Base-by-base conservation (phyloP, 352 stramenopile genomes). In the Phytophthora pistaciae region DNA sequence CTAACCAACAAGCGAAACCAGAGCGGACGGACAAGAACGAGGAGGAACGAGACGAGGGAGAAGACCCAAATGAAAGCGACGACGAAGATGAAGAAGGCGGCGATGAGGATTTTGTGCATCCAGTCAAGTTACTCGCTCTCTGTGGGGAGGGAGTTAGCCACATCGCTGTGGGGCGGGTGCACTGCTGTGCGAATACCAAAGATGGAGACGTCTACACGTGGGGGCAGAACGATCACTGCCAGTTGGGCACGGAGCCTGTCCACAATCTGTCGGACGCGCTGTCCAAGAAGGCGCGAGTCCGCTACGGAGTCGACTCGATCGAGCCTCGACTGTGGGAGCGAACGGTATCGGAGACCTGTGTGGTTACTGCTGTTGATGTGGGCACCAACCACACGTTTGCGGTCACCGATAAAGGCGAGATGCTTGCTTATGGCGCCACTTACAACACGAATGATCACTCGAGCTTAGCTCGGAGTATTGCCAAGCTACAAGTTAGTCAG, bases 171-270 rank as follows among this genome's bases (percentile, higher is more conserved):
- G 89, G 89, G 0, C 75, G 89, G 33, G 80, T 88, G 6, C 89
- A 96, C 68, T 96, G 89, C 59, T 91, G 79, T 48, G 89, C 86
- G 3, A 79, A 72, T 21, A 94, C 89, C 1, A 94, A 92, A 64
- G 87, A 93, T 16, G 87, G 89, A 38, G 89, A 95, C 56, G 84
- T 95, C 3, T 96, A 91, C 59, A 92, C 89, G 20, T 96, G 89
- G 89, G 89, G 89, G 8, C 86, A 94, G 20, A 96, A 95, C 53
- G 85, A 94, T 56, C 89, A 94, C 64, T 93, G 85, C 31, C 89
- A 96, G 50, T 64, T 95, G 3, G 88, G 88, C 6, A 75, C 85
- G 14, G 88, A 95, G 53, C 80, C 84, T 11, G 56, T 79, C 0
- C 87, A 96, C 56, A 85, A 84, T 60, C 42, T 95, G 3, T 78